These are phyloP conservation scores for Carex arenaria DNA, from an alignment of 202 grass and related monocot species.

Conservation along the genomic window DNA sequence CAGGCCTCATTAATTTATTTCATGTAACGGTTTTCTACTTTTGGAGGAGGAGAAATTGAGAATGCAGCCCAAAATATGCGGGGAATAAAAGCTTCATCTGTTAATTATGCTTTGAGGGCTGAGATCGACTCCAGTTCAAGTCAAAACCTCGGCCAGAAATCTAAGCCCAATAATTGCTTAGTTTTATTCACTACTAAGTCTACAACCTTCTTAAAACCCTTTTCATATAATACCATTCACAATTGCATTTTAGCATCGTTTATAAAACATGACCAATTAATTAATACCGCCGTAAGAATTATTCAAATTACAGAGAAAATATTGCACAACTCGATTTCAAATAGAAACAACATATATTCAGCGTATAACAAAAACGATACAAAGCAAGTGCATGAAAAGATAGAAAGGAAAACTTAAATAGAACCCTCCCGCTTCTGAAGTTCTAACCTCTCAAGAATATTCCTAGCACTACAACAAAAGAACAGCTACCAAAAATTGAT, in stretches of 20 bases:
- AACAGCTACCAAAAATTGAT: constrained; percentile 12
- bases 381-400: not conserved
- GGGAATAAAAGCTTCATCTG: not conserved
- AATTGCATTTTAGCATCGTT: too few relatives aligned
- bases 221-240: too few relatives aligned
- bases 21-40: too few relatives aligned
- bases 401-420: not conserved
- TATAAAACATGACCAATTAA: too few relatives aligned
- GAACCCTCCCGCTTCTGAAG: not conserved
- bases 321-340: not conserved
- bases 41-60: too few relatives aligned
- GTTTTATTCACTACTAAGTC: too few relatives aligned
- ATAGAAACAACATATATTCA: not conserved
- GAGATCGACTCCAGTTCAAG: too few relatives aligned
- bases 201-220: too few relatives aligned
- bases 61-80: too few relatives aligned
- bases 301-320: not conserved
- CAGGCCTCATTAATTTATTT: too few relatives aligned
- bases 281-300: too few relatives aligned
- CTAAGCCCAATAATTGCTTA: not conserved
- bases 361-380: not conserved
- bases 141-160: not conserved
- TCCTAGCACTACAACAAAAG: not conserved
- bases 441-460: not conserved
- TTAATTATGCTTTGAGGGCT: too few relatives aligned